A percentile compares a stretch with the other conserved stretches of the same genome.
Evolutionary conservation across 768 basidiomycete genomes (phyloP).

Genomic region (Brasilioporus rufonigricans): DNA sequence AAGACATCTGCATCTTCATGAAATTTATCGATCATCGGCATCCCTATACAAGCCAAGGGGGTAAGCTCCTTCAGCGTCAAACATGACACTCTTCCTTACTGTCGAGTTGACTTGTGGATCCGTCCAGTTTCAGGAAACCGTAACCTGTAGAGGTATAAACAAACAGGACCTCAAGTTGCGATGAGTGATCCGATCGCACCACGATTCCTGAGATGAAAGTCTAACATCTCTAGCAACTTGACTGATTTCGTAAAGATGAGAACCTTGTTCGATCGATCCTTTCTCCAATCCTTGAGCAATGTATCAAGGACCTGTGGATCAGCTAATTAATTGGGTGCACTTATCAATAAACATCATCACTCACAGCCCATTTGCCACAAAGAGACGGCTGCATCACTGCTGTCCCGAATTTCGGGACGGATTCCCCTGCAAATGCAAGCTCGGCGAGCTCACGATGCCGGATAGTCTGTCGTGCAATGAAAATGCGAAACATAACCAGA

Average conservation of each 20-base stretch:
- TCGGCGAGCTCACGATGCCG: constrained; percentile 63
- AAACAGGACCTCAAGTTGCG: background rate
- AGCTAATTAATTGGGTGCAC: background rate
- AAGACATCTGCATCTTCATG: constrained; percentile 71
- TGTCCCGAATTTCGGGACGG: constrained; percentile 56
- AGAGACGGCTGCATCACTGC: constrained; percentile 62
- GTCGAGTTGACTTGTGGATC: constrained; percentile 62
- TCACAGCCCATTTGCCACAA: constrained; percentile 84
- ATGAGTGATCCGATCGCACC: constrained; percentile 34
- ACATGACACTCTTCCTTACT: constrained; percentile 44
- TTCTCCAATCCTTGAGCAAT: constrained; percentile 65
- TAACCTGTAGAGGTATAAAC: constrained; percentile 37
- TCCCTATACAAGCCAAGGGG: constrained; percentile 45
- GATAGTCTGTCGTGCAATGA: constrained; percentile 31
- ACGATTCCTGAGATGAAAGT: constrained; percentile 63
- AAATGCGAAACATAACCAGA: background rate
- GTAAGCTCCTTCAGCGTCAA: background rate
- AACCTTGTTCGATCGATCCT: constrained; percentile 75
- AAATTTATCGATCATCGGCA: constrained; percentile 84
- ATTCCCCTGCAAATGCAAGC: constrained; percentile 58
- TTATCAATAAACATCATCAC: constrained; percentile 22
- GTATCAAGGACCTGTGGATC: constrained; percentile 60
- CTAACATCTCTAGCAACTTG: constrained; percentile 83
- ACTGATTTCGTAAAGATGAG: constrained; percentile 93
- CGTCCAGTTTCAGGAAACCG: constrained; percentile 74